phyloP scores from a whole-genome alignment of 2,329 filamentous ascomycete species.

The Aureobasidium sp. region DNA sequence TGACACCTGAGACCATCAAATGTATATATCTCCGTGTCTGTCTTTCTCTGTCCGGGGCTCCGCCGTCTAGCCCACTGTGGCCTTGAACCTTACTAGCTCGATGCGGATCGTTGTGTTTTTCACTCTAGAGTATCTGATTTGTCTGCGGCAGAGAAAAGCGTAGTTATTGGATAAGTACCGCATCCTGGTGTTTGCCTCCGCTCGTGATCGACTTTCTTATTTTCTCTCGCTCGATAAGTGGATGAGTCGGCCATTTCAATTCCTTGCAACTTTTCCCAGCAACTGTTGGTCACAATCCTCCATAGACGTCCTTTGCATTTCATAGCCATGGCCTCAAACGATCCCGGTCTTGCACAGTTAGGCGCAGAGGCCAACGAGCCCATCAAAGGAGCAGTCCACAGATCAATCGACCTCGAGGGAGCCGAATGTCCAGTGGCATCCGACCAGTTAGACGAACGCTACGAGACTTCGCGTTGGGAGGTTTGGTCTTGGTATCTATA shows the following conservation, averaged over 20 bases:
- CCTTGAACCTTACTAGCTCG: not conserved
- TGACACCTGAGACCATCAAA: not conserved
- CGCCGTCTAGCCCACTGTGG: not conserved
- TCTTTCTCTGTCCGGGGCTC: not conserved
- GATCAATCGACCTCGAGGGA: constrained; percentile 19
- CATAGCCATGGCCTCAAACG: constrained; percentile 26
- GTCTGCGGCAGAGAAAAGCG: not conserved
- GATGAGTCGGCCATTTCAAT: not conserved
- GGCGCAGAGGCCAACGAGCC: constrained; percentile 26
- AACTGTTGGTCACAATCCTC: not conserved
- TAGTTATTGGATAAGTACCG: not conserved
- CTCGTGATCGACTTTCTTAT: not conserved
- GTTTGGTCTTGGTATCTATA: constrained; percentile 35
- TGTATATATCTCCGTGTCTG: not conserved
- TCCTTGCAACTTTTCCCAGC: not conserved
- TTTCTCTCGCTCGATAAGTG: not conserved
- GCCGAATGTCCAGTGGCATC: constrained; percentile 41
- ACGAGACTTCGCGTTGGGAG: constrained; percentile 45
- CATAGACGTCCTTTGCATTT: not conserved
- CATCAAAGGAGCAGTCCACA: constrained; percentile 22
- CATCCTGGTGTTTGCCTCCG: not conserved
- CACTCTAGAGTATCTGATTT: not conserved
- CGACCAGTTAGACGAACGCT: constrained; percentile 47
- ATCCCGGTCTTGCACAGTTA: constrained; percentile 25
- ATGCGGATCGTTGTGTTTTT: constrained; percentile 1